Base-by-base conservation (phyloP, 169 alveolate species). In the Plasmodium berghei region DNA sequence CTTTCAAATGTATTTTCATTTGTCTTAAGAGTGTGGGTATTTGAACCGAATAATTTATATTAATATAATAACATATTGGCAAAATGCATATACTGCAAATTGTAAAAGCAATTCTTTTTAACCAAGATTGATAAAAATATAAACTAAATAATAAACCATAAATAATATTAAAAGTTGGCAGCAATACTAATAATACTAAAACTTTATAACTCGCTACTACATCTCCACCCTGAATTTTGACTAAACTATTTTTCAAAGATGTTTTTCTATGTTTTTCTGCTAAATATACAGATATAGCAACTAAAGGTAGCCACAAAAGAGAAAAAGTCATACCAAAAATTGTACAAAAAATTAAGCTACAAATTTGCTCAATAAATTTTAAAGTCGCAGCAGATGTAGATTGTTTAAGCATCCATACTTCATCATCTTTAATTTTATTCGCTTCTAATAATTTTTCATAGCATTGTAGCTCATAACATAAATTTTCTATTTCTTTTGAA, bases 341-440 rank as follows among this genome's bases (percentile, higher is more conserved):
- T 71, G 87, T 87, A 87, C 94, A 93, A 90, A 92, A 93, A 34
- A 74, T 64, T 34, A 95, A 66, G 69, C 92, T 89, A 56, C 93
- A 59, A 45, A 89, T 85, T 18, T 95, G 94, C 80, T 95, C 97
- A 40, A 94, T 87, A 26, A 95, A 91, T 22, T 87, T 87, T 70
- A 95, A 73, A 1, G 95, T 92, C n/a, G 97, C 97, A n/a, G 96
- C 94, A 34, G 94, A 89, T n/a, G 95, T 69, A n/a, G 98, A 95
- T 67, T 96, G 98, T 90, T 95, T 95, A 69, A 96, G 93, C 85
- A 95, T 94, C 98, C 98, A 96, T 28, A 96, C 97, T 70, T 96
- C 98, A 48, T 93, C 95, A 87, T 96, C 98, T 28, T 95, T 97
- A 46, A 96, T 88, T 72, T 92, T 93, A 56, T 95, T 88, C 24